Evolutionary conservation across 768 basidiomycete genomes (phyloP), one percentile per base, ranked within the genome.

Genomic region (Megacollybia marginata): DNA sequence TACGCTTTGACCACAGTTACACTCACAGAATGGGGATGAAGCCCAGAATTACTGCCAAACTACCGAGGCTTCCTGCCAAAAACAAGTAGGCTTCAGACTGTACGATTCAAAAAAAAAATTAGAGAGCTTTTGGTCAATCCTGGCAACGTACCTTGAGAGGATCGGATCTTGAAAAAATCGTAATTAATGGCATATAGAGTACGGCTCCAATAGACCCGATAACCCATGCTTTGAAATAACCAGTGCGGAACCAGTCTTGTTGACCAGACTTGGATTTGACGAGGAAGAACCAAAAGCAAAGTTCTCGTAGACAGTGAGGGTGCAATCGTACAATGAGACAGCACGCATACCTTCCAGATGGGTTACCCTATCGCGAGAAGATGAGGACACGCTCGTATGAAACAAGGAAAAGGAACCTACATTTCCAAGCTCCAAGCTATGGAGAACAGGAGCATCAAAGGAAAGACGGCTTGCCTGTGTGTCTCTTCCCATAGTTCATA

Each of bases 261-360:
- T 84, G 78, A 1, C 65, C 63, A 1, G 80, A 71, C 16, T 76
- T 70, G 2, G 84, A 70, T 49, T 85, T 85, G 45, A 91, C 70
- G 36, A 92, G 76, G 69, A 88, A 92, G 11, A 91, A 66, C 89
- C 90, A 92, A 62, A 92, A 92, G 57, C 87, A 92, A 0, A 92
- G 71, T 57, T 92, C 89, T 89, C 50, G 23, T 28, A 28, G 6
- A 28, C 6, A 28, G 23, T 28, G 23, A 28, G 23, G 23, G 6
- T 28, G 23, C 6, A 2, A 28, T 28, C 23, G 40, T 40, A 31
- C 31, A 1, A 5, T 50, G 10, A 43, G 45, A n/a, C 28, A 34
- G 31, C 32, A 8, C 9, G 38, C 62, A 42, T 54, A 85, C 87
- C 87, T 80, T 90, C 87, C 56, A 89, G 63, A 64, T 90, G 88